Base-by-base conservation (phyloP, 495 filamentous ascomycete genomes). In the Aspergillus sclerotioniger region DNA sequence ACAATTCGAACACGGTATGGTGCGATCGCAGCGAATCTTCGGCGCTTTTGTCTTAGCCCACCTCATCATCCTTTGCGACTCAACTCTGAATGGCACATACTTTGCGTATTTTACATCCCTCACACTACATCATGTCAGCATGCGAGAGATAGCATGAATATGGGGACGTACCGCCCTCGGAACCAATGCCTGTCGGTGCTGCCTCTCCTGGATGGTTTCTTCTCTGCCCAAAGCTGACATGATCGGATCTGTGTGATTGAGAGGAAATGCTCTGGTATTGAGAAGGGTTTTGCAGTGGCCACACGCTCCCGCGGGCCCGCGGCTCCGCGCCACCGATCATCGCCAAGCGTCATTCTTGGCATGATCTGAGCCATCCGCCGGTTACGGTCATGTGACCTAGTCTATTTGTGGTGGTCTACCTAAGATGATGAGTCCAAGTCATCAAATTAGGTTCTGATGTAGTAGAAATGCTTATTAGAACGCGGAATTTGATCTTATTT, bases 11-110 rank as follows among this genome's bases (percentile, higher is more conserved):
- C 55, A 57, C 3, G 55, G 55, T 51, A 50, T 31, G 2, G 31
- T 51, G 20, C 55, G 55, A 17, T 57, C 55, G 47, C 55, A 57
- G 46, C 55, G 55, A 46, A 57, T 39, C 54, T 57, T 20, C 6
- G n/a, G n/a, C n/a, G 8, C 9, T 9, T 1, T 8, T 43, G 5
- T 25, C 12, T 57, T 50, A 57, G 46, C 15, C 5, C 19, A 47
- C 39, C 33, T 32, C 25, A 33, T 37, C 3, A 13, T 52, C 13
- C n/a, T 29, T 47, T 13, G 7, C 9, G 10, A 7, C 41, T 46
- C 9, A 6, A 7, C 21, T 46, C 9, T 15, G 29, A n/a, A n/a
- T n/a, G 12, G 29, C 21, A 35, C 32, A 1, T 57, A 47, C 54
- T 31, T 57, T 57, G 45, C 55, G 45, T 10, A 44, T 57, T 19